Conservation (phyloP, 1,284 basidiomycete species). For the Pterulicium gracile region DNA sequence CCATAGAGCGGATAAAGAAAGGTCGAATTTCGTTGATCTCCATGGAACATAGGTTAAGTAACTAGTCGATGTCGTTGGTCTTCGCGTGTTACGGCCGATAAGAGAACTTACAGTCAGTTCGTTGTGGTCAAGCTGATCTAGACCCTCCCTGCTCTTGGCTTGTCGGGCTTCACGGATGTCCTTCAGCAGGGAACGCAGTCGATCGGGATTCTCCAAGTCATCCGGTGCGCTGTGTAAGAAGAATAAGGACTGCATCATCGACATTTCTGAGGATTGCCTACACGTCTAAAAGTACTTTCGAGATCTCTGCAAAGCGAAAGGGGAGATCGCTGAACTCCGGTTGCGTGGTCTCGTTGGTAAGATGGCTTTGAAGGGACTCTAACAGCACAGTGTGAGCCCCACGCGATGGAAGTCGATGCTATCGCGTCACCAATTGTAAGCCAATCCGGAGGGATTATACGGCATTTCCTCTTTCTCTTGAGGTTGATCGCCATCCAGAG, state of each 20-base stretch:
- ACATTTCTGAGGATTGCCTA: constrained; percentile 29
- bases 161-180: constrained; percentile 92
- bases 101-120: constrained; percentile 65
- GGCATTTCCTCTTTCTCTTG: constrained; percentile 89
- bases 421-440: constrained; percentile 65
- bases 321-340: constrained; percentile 70
- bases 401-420: neutral
- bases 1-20: constrained; percentile 80
- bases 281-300: constrained; percentile 86
- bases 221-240: constrained; percentile 65
- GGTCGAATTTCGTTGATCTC: constrained; percentile 90
- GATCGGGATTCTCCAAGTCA: constrained; percentile 77
- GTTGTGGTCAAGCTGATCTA: constrained; percentile 61
- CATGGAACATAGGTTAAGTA: constrained; percentile 80
- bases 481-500: constrained; percentile 93
- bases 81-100: too few species aligned
- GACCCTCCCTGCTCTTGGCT: constrained; percentile 82
- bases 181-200: constrained; percentile 78
- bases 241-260: constrained; percentile 1
- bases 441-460: constrained; percentile 87
- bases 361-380: constrained; percentile 72
- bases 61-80: constrained; percentile 43
- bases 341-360: constrained; percentile 62
- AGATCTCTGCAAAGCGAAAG: constrained; percentile 81
- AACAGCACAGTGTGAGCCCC: neutral